Conservation (phyloP, 169 alveolate genomes). For the Plasmodium coatneyi region DNA sequence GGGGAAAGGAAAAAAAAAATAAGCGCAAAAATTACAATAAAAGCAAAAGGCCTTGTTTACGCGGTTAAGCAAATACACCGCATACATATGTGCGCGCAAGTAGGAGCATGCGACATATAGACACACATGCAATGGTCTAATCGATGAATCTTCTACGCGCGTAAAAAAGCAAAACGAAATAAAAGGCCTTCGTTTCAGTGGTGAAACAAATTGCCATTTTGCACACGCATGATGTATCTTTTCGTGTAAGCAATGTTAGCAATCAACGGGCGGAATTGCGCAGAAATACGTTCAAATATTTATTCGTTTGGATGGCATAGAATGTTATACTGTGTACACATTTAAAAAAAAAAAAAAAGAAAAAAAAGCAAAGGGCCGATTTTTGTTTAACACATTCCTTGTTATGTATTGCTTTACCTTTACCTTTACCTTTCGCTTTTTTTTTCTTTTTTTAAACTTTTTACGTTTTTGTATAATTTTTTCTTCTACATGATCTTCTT, state of each 20-base stretch:
- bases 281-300: neutral
- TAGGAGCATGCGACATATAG: neutral
- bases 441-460: constrained; percentile 56
- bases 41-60: neutral
- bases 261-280: neutral
- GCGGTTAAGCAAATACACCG: neutral
- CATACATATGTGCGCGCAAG: neutral
- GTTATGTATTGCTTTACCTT: constrained; percentile 1
- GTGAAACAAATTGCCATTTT: neutral
- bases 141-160: neutral
- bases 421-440: constrained; percentile 20
- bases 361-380: constrained; percentile 2
- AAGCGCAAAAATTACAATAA: neutral
- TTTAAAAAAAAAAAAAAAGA: constrained; percentile 5
- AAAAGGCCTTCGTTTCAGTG: neutral
- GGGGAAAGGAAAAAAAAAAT: neutral
- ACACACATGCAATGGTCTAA: neutral
- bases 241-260: constrained; percentile 6
- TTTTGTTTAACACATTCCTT: neutral
- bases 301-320: neutral
- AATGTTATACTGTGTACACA: neutral
- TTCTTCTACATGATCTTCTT: constrained; percentile 46
- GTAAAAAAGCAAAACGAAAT: neutral
- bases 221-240: neutral
- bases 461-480: constrained; percentile 34